phyloP scores from a whole-genome alignment of 202 grass and related monocot species.

The Brachypodium distachyon region DNA sequence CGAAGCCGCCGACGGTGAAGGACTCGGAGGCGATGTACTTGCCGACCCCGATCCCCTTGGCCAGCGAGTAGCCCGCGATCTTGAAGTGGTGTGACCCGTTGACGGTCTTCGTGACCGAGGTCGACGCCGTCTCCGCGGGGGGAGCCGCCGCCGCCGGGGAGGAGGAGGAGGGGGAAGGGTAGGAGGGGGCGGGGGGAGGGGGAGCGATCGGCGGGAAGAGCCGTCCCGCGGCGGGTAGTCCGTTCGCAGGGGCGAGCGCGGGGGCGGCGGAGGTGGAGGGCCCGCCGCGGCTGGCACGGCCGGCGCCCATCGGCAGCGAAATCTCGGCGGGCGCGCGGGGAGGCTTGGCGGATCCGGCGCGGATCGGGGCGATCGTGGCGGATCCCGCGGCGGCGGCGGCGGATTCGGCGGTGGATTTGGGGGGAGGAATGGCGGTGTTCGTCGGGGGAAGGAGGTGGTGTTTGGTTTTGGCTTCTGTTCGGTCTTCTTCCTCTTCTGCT shows the following conservation, averaged over 20 bases:
- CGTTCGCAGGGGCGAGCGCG: slow-evolving; percentile 1
- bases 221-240: slow-evolving; percentile 11
- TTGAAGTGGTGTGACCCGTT: slow-evolving; percentile 98
- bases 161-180: slow-evolving; percentile 1
- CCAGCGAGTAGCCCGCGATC: slow-evolving; percentile 78
- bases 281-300: slow-evolving; percentile 57
- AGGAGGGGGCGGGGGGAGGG: slow-evolving; percentile 5
- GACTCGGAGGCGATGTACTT: slow-evolving; percentile 95
- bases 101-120: slow-evolving; percentile 84
- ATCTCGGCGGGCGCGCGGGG: slow-evolving; percentile 4
- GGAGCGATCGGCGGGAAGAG: slow-evolving; percentile 31
- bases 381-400: not conserved
- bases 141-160: not conserved
- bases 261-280: slow-evolving; percentile 23
- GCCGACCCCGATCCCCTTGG: slow-evolving; percentile 83
- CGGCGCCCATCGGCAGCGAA: slow-evolving; percentile 40
- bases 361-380: slow-evolving; percentile 35
- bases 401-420: slow-evolving; percentile 21
- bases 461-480: slow-evolving; percentile 10
- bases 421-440: not conserved
- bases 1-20: slow-evolving; percentile 81
- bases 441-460: not conserved
- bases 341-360: slow-evolving; percentile 7
- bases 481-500: too few relatives aligned
- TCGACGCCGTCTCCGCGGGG: slow-evolving; percentile 84